Percentiles rank a stretch among this genome's conserved stretches.
Evolutionary conservation across 2,329 filamentous ascomycete genomes (phyloP).

Genomic region (Colletotrichum chlorophyti): DNA sequence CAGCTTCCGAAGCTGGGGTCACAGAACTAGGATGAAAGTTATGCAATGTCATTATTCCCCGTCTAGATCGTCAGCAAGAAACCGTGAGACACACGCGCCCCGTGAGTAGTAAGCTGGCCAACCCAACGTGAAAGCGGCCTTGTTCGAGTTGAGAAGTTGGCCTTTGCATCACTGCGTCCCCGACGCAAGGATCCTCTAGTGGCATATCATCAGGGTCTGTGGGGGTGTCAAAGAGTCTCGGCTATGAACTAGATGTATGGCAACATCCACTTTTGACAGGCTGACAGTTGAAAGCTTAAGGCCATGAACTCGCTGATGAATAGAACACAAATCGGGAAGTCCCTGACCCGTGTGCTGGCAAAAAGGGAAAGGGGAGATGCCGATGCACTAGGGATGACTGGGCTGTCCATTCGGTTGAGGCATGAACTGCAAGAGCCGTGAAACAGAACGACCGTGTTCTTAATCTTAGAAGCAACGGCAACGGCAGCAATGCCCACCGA

Average conservation of each 20-base stretch:
- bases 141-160: not conserved
- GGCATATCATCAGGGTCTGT: not conserved
- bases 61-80: not conserved
- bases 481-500: too few relatives aligned
- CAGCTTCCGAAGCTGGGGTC: not conserved
- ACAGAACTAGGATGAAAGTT: not conserved
- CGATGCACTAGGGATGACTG: constrained; percentile 3
- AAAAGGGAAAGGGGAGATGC: not conserved
- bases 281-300: not conserved
- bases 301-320: not conserved
- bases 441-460: not conserved
- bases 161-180: constrained; percentile 13
- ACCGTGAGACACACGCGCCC: constrained; percentile 14
- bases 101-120: too few relatives aligned
- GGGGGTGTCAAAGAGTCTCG: not conserved
- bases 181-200: not conserved
- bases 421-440: not conserved
- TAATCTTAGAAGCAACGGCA: not conserved
- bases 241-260: not conserved
- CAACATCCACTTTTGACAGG: not conserved
- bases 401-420: not conserved
- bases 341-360: constrained; percentile 12
- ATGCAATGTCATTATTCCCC: not conserved
- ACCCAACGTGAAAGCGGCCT: too few relatives aligned
- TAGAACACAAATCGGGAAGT: not conserved